These are phyloP conservation scores for Simplicillium aogashimaense DNA, from an alignment of 2,329 filamentous ascomycete genomes.

Conservation along the genomic window DNA sequence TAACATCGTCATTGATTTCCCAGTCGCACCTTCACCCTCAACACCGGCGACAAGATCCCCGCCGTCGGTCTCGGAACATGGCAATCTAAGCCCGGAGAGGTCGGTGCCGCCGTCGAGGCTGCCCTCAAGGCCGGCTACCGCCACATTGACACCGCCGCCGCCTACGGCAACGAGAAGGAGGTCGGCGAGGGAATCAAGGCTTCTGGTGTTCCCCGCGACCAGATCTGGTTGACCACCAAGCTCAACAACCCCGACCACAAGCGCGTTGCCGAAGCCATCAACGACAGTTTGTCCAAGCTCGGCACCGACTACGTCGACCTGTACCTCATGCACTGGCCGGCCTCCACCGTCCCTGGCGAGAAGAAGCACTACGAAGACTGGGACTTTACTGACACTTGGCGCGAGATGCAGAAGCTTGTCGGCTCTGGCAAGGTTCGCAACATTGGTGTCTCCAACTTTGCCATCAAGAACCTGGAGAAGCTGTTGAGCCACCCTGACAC, in stretches of 20 bases:
- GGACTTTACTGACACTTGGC: slow-evolving; percentile 75
- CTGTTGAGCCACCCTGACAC: slow-evolving; percentile 55
- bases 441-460: slow-evolving; percentile 77
- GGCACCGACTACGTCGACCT: slow-evolving; percentile 58
- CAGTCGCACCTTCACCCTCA: slow-evolving; percentile 50
- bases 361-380: slow-evolving; percentile 67
- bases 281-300: slow-evolving; percentile 48
- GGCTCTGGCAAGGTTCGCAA: slow-evolving; percentile 62
- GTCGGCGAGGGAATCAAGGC: slow-evolving; percentile 56
- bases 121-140: slow-evolving; percentile 61
- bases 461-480: slow-evolving; percentile 66
- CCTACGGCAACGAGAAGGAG: slow-evolving; percentile 67
- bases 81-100: slow-evolving; percentile 63
- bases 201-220: slow-evolving; percentile 51
- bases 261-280: slow-evolving; percentile 52
- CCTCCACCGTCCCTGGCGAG: slow-evolving; percentile 50
- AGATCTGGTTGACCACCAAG: slow-evolving; percentile 72
- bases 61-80: slow-evolving; percentile 70
- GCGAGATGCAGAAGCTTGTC: slow-evolving; percentile 57
- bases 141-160: slow-evolving; percentile 67
- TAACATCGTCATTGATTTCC: not conserved
- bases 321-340: slow-evolving; percentile 66
- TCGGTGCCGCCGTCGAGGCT: slow-evolving; percentile 59
- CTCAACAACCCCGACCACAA: slow-evolving; percentile 74
- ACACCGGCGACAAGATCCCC: slow-evolving; percentile 70